Evolutionary conservation across 202 grass and related monocot species (phyloP).

Genomic region (Schoenoplectus tabernaemontani): DNA sequence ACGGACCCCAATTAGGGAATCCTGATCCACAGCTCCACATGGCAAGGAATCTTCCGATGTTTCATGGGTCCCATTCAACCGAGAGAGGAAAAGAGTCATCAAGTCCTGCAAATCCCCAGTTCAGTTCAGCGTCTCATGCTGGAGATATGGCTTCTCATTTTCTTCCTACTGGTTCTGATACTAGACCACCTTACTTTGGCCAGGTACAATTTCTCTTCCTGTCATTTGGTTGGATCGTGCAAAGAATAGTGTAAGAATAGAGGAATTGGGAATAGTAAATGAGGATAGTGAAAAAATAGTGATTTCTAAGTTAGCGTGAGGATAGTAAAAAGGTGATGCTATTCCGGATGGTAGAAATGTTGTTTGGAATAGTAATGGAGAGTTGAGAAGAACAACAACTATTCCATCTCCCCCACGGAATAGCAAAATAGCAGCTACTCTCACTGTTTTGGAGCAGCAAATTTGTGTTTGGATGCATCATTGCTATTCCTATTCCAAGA

Average conservation of each 20-base stretch:
- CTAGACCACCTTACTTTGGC: slow-evolving; percentile 14
- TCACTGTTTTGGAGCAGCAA: background rate
- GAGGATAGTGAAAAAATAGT: too few relatives aligned
- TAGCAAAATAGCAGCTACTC: background rate
- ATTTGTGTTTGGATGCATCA: too few relatives aligned
- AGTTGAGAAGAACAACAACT: too few relatives aligned
- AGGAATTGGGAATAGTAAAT: too few relatives aligned
- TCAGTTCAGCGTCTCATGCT: slow-evolving; percentile 52
- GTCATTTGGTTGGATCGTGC: background rate
- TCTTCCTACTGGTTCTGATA: background rate
- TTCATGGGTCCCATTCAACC: slow-evolving; percentile 49
- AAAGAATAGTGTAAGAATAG: too few relatives aligned
- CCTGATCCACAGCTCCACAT: slow-evolving; percentile 32
- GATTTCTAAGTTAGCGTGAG: too few relatives aligned
- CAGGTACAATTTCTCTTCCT: slow-evolving; percentile 1
- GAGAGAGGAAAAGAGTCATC: slow-evolving; percentile 79
- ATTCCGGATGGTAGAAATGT: too few relatives aligned
- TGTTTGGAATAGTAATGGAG: too few relatives aligned
- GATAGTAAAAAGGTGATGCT: too few relatives aligned
- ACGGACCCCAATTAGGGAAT: slow-evolving; percentile 55
- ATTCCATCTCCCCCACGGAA: too few relatives aligned
- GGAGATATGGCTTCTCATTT: slow-evolving; percentile 21
- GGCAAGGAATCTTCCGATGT: slow-evolving; percentile 28
- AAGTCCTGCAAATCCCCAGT: slow-evolving; percentile 39
- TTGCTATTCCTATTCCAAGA: too few relatives aligned